phyloP scores from a whole-genome alignment of 179 eudicot genomes.

The Silene coronaria region DNA sequence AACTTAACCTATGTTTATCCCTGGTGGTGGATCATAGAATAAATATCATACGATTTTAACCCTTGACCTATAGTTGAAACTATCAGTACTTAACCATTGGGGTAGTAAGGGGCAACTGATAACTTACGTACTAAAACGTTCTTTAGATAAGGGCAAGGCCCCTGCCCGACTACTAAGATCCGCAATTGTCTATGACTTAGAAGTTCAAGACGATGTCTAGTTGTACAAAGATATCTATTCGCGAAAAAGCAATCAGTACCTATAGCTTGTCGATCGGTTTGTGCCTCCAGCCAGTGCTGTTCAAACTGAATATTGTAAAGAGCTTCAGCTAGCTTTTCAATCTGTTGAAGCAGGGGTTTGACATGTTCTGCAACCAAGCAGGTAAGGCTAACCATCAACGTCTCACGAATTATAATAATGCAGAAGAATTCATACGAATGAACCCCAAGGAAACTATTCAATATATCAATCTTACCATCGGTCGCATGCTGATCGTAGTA shows the following conservation, averaged over 20 bases:
- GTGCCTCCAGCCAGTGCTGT: conserved; percentile 84
- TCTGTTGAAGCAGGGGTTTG: conserved; percentile 63
- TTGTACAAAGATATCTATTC: not conserved
- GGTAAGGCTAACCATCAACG: not conserved
- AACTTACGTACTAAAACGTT: too few species aligned
- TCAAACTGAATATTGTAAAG: conserved; percentile 76
- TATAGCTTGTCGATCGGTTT: conserved; percentile 70
- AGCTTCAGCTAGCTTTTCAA: conserved; percentile 64
- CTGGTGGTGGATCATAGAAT: too few species aligned
- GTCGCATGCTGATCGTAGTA: conserved; percentile 72
- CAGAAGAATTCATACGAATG: conserved; percentile 1
- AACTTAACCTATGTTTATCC: too few species aligned
- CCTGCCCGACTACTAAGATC: too few species aligned
- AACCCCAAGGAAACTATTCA: not conserved
- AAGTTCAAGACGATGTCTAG: not conserved
- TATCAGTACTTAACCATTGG: too few species aligned
- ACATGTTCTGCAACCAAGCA: conserved; percentile 62
- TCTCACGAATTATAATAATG: not conserved
- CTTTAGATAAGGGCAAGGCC: too few species aligned
- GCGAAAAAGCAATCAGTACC: conserved; percentile 32
- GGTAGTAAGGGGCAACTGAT: too few species aligned
- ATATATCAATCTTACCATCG: conserved; percentile 44
- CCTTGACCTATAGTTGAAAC: too few species aligned
- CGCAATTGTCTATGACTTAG: not conserved
- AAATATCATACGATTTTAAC: too few species aligned